Percentiles rank a stretch among this genome's conserved stretches.
These are phyloP conservation scores for Leccinum subgranulosum DNA, from an alignment of 768 basidiomycete species.

Conservation along the genomic window DNA sequence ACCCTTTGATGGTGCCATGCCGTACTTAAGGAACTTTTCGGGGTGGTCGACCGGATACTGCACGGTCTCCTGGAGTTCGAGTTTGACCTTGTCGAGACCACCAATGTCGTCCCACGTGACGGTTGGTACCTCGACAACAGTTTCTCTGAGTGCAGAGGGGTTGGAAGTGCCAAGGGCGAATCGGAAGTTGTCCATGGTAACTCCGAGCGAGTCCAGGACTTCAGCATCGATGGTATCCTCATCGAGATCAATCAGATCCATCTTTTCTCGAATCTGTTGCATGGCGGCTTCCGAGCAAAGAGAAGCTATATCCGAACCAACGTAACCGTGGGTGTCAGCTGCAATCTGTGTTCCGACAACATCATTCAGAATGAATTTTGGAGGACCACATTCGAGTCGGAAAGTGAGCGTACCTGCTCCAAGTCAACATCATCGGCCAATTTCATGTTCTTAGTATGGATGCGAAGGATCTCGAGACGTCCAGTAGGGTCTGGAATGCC, in stretches of 20 bases:
- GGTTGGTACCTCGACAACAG: conserved; percentile 97
- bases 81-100: conserved; percentile 99
- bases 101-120: conserved; percentile 99
- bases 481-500: conserved; percentile 99
- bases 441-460: conserved; percentile 99
- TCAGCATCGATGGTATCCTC: conserved; percentile 99
- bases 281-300: conserved; percentile 99
- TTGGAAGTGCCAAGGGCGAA: conserved; percentile 97
- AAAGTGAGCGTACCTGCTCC: conserved; percentile 61
- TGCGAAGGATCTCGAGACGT: conserved; percentile 96
- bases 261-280: conserved; percentile 99
- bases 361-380: conserved; percentile 5
- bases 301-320: conserved; percentile 96
- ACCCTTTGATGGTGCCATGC: conserved; percentile 99
- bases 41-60: conserved; percentile 99
- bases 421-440: conserved; percentile 94
- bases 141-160: conserved; percentile 98
- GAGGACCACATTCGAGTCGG: not conserved
- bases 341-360: conserved; percentile 64
- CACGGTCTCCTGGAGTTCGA: conserved; percentile 97
- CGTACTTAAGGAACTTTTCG: conserved; percentile 99
- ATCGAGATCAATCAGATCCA: conserved; percentile 94
- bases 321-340: conserved; percentile 98
- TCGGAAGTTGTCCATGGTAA: conserved; percentile 99
- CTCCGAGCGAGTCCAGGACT: conserved; percentile 96